Evolutionary conservation across 2,329 filamentous ascomycete species (phyloP).

Genomic region (Calonectria honghensis): DNA sequence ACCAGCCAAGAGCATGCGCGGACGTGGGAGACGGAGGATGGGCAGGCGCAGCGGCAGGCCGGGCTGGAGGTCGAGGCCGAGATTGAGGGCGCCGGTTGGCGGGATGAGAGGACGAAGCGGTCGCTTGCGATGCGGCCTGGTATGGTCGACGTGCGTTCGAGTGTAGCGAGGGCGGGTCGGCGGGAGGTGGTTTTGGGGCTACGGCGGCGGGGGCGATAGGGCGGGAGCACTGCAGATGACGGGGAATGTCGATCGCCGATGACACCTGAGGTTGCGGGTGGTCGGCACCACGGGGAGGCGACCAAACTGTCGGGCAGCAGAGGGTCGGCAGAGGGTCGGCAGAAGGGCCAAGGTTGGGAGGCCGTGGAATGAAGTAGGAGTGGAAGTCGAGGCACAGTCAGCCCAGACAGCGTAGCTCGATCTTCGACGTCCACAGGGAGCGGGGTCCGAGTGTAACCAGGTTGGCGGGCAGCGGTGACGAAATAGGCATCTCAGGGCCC

Average conservation of each 20-base stretch:
- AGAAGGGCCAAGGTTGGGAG: conserved; percentile 18
- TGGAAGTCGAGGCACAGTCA: conserved; percentile 37
- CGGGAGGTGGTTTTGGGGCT: conserved; percentile 51
- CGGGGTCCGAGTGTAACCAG: conserved; percentile 51
- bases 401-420: conserved; percentile 40
- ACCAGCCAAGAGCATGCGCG: conserved; percentile 46
- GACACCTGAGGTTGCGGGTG: conserved; percentile 25
- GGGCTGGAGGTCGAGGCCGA: conserved; percentile 30
- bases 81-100: conserved; percentile 41
- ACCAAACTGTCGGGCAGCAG: conserved; percentile 20
- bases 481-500: conserved; percentile 45
- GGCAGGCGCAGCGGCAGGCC: conserved; percentile 40
- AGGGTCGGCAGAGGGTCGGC: conserved; percentile 14
- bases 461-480: conserved; percentile 54
- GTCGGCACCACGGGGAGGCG: conserved; percentile 21
- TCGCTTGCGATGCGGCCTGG: conserved; percentile 59
- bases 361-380: conserved; percentile 24
- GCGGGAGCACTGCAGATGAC: conserved; percentile 41
- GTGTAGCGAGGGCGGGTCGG: conserved; percentile 47
- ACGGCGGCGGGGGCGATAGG: conserved; percentile 41
- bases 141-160: conserved; percentile 49
- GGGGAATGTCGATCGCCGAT: conserved; percentile 43
- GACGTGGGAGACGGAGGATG: conserved; percentile 41
- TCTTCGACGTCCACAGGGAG: conserved; percentile 47
- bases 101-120: conserved; percentile 48